phyloP scores from a whole-genome alignment of 2,329 filamentous ascomycete genomes.

The Helminthosporium solani region DNA sequence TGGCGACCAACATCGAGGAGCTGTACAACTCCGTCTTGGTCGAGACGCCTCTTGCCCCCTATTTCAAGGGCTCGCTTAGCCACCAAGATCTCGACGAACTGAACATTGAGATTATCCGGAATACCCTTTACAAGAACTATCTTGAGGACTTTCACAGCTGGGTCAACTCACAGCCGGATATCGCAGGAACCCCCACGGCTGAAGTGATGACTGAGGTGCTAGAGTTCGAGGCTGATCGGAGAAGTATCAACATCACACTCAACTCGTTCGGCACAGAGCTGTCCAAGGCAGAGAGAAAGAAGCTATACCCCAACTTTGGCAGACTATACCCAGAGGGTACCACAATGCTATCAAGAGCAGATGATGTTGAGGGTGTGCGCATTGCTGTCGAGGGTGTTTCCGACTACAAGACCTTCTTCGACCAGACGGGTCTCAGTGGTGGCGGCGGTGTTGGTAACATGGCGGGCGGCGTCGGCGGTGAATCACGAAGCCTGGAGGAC shows the following conservation, averaged over 20 bases:
- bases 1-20: conserved; percentile 97
- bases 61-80: conserved; percentile 95
- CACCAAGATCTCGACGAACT: conserved; percentile 97
- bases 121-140: conserved; percentile 99
- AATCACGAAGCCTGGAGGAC: conserved; percentile 90
- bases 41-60: conserved; percentile 91
- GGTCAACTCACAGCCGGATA: conserved; percentile 84
- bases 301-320: conserved; percentile 91
- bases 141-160: conserved; percentile 96
- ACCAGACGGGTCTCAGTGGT: conserved; percentile 77
- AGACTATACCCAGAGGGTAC: conserved; percentile 91
- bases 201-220: conserved; percentile 96
- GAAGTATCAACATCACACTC: conserved; percentile 98
- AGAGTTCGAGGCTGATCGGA: conserved; percentile 93
- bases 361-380: conserved; percentile 90
- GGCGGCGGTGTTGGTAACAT: conserved; percentile 79
- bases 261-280: conserved; percentile 98
- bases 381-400: conserved; percentile 89
- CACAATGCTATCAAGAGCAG: conserved; percentile 89
- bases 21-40: conserved; percentile 97
- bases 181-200: conserved; percentile 82
- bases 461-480: conserved; percentile 73
- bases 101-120: conserved; percentile 98
- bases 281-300: conserved; percentile 88
- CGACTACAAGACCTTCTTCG: conserved; percentile 96